Percentiles rank a stretch among this genome's conserved stretches.
These are phyloP conservation scores for Powellomyces hirtus DNA, from an alignment of 192 early-diverging fungal species.

Conservation along the genomic window DNA sequence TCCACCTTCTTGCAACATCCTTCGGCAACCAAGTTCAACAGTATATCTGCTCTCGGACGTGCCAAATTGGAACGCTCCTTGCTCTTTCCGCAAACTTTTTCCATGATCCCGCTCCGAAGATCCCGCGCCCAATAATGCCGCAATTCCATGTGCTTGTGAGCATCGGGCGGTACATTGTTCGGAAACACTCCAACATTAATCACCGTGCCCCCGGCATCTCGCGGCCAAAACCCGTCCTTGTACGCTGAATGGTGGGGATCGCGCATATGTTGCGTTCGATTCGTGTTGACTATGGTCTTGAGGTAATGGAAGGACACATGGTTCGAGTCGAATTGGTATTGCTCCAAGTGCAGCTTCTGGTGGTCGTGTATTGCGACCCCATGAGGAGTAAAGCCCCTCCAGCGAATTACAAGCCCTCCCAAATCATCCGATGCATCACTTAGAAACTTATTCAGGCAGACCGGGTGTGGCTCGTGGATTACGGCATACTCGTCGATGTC, in stretches of 20 bases:
- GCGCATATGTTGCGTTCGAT: not conserved
- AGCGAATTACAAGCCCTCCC: slow-evolving; percentile 1
- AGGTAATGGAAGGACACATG: not conserved
- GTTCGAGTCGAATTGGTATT: not conserved
- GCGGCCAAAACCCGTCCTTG: not conserved
- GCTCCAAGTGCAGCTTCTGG: not conserved
- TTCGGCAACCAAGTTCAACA: not conserved
- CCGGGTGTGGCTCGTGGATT: not conserved
- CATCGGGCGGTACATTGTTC: not conserved
- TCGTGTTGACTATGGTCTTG: not conserved
- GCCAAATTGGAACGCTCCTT: no score
- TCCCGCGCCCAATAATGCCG: not conserved
- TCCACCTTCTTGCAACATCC: not conserved
- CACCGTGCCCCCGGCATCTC: not conserved
- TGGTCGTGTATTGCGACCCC: not conserved
- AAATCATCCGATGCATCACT: not conserved
- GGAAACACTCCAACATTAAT: not conserved
- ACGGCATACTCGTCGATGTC: slow-evolving; percentile 8
- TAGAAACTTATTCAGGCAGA: not conserved
- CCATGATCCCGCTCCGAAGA: not conserved
- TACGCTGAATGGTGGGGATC: not conserved
- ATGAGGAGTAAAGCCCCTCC: not conserved
- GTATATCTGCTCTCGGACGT: no score
- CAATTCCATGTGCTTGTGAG: not conserved
- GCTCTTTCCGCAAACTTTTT: no score